These are phyloP conservation scores for Pyronema omphalodes DNA, from an alignment of 495 filamentous ascomycete genomes.

Conservation along the genomic window DNA sequence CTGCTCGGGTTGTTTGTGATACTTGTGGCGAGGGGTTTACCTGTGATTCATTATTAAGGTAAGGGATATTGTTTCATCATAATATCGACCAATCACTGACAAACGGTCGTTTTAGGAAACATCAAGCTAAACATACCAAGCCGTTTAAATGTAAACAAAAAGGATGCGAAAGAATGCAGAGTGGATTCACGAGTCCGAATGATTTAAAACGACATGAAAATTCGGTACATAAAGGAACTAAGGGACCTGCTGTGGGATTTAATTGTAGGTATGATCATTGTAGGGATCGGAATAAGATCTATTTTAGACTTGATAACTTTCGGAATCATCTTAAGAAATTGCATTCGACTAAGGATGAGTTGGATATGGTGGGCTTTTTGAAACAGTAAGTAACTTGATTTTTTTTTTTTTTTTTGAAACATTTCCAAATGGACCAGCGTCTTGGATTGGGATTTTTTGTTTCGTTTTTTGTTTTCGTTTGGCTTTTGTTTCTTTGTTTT, in stretches of 20 bases:
- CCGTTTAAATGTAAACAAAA: slow-evolving; percentile 46
- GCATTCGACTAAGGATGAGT: slow-evolving; percentile 30
- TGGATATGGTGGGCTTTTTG: slow-evolving; percentile 16
- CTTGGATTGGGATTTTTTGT: not conserved
- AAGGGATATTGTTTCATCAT: slow-evolving; percentile 10
- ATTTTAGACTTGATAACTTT: slow-evolving; percentile 87
- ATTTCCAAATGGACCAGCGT: no score
- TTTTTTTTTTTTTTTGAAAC: not conserved
- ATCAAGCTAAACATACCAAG: slow-evolving; percentile 58
- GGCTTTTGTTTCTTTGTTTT: not conserved
- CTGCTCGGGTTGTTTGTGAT: slow-evolving; percentile 3
- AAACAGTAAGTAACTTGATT: slow-evolving; percentile 23
- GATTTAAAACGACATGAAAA: slow-evolving; percentile 58
- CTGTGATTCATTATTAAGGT: slow-evolving; percentile 23
- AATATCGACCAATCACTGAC: not conserved
- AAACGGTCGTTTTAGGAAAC: slow-evolving; percentile 41
- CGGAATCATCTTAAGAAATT: slow-evolving; percentile 66
- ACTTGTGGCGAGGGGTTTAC: slow-evolving; percentile 13
- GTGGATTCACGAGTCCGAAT: slow-evolving; percentile 68
- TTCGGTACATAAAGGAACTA: slow-evolving; percentile 43
- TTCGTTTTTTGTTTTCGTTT: not conserved
- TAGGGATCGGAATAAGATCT: slow-evolving; percentile 50
- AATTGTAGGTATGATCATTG: slow-evolving; percentile 49
- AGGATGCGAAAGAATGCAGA: slow-evolving; percentile 35
- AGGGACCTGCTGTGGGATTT: slow-evolving; percentile 28